Base-by-base conservation (phyloP, 176 grass and related monocot genomes). In the Calamus simplicifolius region DNA sequence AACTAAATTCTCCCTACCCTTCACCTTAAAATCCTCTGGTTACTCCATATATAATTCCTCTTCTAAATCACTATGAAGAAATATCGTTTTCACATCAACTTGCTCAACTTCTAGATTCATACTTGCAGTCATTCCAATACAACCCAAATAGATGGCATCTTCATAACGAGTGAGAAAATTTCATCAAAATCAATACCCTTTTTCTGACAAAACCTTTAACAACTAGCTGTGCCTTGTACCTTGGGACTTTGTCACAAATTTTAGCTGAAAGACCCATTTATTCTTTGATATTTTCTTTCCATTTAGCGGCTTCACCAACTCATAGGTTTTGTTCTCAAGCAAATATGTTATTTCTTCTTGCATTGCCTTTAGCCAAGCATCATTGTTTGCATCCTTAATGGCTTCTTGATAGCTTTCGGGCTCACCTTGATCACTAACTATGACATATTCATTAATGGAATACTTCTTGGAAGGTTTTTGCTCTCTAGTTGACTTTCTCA, bases 101-200 rank as follows among this genome's bases (percentile, higher is more conserved):
- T 67, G 48, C 19, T 53, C 63, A 7, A 67, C 10, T 30, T 69
- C 52, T 17, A 69, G 35, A 31, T 69, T 18, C 25, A 31, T 16
- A 18, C 6, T 31, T 31, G 28, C 66, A n/a, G 19, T 26, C 19
- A 69, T 10, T 29, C 51, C 52, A 29, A 69, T 16, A 69, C 52
- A 56, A 69, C 18, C 29, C 27, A 6, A 57, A 69, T 69, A 38
- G 51, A 69, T 19, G 27, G 17, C 51, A 57, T 29, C 19, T 69
- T 69, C 8, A 69, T 51, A 31, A 69, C 66, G 0, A 2, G 29
- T 4, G 66, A 18, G 23, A 56, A 69, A 3, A 69, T 57, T 5
- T 69, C 66, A 28, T 29, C 21, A 57, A 69, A 69, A 69, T 69
- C 21, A n/a, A 69, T 56, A 19, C 25, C 66, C 43, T 56, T 6